Evolutionary conservation across 371 early-diverging fungal genomes (phyloP).

Genomic region (Massospora cicadina): DNA sequence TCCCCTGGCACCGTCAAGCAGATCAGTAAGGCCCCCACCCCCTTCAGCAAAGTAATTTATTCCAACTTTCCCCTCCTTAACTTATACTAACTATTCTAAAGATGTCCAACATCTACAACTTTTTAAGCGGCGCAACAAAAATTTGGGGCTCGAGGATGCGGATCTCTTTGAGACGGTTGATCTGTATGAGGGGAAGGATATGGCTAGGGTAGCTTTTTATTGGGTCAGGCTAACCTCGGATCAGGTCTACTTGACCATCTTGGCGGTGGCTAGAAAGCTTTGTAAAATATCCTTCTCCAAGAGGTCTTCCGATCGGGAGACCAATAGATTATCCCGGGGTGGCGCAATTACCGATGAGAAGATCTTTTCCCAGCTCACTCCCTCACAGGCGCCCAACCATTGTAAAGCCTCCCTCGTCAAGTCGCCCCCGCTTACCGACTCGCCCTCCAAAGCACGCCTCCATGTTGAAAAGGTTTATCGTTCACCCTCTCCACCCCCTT

Average conservation of each 20-base stretch:
- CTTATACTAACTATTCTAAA: slow-evolving; percentile 15
- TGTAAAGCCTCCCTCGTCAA: too few relatives aligned
- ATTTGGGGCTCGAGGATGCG: slow-evolving; percentile 45
- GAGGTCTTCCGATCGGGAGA: neutral
- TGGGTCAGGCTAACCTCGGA: neutral
- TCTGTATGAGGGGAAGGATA: slow-evolving; percentile 74
- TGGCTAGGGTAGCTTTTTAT: slow-evolving; percentile 39
- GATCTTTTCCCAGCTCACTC: neutral
- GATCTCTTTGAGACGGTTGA: slow-evolving; percentile 86
- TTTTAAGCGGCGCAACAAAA: slow-evolving; percentile 36
- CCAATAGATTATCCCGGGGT: neutral
- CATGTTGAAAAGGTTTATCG: neutral
- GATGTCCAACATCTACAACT: slow-evolving; percentile 68
- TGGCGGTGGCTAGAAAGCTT: slow-evolving; percentile 2
- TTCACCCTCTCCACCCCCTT: neutral
- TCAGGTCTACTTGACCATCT: slow-evolving; percentile 3
- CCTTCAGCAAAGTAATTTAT: slow-evolving; percentile 47
- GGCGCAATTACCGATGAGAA: neutral
- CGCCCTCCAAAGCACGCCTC: too few relatives aligned
- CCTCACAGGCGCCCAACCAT: neutral
- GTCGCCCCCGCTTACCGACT: too few relatives aligned
- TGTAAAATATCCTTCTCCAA: slow-evolving; percentile 1
- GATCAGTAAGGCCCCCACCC: slow-evolving; percentile 41
- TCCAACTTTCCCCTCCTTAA: neutral
- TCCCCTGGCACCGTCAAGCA: slow-evolving; percentile 48